Evolutionary conservation across 2,329 filamentous ascomycete species (phyloP).

Genomic region (Monosporascus sp.): DNA sequence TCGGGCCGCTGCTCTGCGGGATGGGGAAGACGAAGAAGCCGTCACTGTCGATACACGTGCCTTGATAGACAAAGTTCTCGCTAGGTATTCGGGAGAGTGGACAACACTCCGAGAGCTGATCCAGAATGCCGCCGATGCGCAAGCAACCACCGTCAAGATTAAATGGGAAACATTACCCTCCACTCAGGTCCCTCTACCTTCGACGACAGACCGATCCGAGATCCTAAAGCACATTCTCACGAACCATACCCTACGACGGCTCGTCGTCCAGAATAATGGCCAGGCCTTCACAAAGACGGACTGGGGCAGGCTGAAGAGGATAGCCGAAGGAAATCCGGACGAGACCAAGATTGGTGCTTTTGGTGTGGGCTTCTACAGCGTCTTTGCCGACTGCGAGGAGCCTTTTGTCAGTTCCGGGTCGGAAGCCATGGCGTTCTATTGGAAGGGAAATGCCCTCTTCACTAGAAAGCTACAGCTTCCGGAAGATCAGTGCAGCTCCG

Average conservation of each 20-base stretch:
- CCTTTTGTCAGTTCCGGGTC: constrained; percentile 91
- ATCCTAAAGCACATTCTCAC: constrained; percentile 76
- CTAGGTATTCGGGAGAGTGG: constrained; percentile 95
- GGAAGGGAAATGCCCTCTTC: constrained; percentile 97
- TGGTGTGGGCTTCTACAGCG: constrained; percentile 96
- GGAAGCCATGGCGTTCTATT: constrained; percentile 97
- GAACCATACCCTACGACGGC: constrained; percentile 77
- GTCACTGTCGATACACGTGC: constrained; percentile 97
- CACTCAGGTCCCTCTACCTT: constrained; percentile 64
- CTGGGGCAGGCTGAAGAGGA: constrained; percentile 89
- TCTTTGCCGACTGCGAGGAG: constrained; percentile 96
- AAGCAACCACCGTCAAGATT: constrained; percentile 82
- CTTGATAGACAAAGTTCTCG: constrained; percentile 94
- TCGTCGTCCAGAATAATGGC: constrained; percentile 93
- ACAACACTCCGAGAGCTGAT: constrained; percentile 85
- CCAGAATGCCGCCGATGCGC: constrained; percentile 96
- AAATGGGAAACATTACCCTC: constrained; percentile 91
- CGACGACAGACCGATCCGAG: constrained; percentile 60
- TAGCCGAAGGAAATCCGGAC: constrained; percentile 98
- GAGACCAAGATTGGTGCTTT: constrained; percentile 99
- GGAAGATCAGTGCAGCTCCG: constrained; percentile 55
- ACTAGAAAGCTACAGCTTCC: constrained; percentile 78
- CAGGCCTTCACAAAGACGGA: constrained; percentile 83
- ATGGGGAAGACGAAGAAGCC: constrained; percentile 88
- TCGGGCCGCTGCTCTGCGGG: constrained; percentile 78